Base-by-base conservation (phyloP, 129 eudicot species). In the Escallonia rubra region DNA sequence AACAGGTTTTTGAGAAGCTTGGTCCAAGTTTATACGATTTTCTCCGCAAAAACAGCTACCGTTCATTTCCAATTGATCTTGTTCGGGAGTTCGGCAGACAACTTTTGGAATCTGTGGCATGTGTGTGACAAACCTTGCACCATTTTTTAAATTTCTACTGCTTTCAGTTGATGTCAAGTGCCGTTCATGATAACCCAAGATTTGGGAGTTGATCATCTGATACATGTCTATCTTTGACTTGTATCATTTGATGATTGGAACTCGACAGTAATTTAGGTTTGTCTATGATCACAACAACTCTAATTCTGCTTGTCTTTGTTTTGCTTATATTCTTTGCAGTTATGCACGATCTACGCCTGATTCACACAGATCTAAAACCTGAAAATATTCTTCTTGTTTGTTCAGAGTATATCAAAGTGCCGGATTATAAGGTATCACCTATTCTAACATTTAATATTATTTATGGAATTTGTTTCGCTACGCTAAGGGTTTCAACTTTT, bases 31-130 rank as follows among this genome's bases (percentile, higher is more conserved):
- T 90, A 84, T 90, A 90, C 73, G 97, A 90, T 90, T 86, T 90
- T 84, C 97, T 90, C 60, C 95, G 97, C 85, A 90, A 86, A 86
- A 90, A 90, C 91, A 86, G 86, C 91, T 87, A 90, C 61, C 95
- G 97, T 72, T 84, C 97, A 82, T 90, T 90, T 84, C 97, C 97
- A 74, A 86, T 90, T 84, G 97, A 90, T 82, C 97, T 86, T 86
- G 97, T 90, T 82, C 97, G 97, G 69, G 97, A 90, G 85, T 81
- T 90, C 84, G 97, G 91, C 76, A 82, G 95, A 87, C 97, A 90
- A 90, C 97, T 90, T 84, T 90, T 90, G 97, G 97, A 90, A 82
- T 90, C 95, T 90, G 95, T 90, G 57, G 97, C 97, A 90, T 90
- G 97, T 90, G 85, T 79, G 97, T 86, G 80, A 58, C 78, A 75